Percentiles rank a stretch among this genome's conserved stretches.
Conservation (phyloP, 768 basidiomycete species). For the Pisolithus tinctorius region DNA sequence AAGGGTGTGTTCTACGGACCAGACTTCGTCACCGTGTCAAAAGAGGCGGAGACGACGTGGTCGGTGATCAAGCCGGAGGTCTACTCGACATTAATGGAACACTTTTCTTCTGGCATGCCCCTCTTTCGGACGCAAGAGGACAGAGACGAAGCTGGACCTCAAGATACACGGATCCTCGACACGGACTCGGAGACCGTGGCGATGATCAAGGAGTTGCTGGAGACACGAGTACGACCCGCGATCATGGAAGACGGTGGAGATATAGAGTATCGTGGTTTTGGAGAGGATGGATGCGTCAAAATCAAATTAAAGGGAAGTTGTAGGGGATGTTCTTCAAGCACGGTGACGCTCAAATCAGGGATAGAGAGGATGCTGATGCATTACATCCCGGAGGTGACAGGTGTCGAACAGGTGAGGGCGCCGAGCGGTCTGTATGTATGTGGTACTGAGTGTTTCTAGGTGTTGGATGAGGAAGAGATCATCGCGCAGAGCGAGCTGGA, state of each 20-base stretch:
- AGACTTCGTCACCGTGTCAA: constrained; percentile 96
- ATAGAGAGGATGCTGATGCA: constrained; percentile 99
- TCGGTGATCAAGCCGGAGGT: constrained; percentile 92
- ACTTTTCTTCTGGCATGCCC: constrained; percentile 85
- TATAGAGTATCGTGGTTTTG: constrained; percentile 91
- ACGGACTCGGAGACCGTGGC: constrained; percentile 95
- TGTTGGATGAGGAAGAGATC: constrained; percentile 84
- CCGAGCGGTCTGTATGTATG: not conserved
- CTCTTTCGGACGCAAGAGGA: constrained; percentile 84
- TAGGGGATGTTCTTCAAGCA: constrained; percentile 88
- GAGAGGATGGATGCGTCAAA: constrained; percentile 75
- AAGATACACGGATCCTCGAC: constrained; percentile 90
- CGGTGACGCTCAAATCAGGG: constrained; percentile 92
- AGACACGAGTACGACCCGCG: constrained; percentile 90
- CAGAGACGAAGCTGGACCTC: constrained; percentile 74
- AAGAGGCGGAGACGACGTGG: constrained; percentile 83
- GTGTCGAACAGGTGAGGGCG: constrained; percentile 70
- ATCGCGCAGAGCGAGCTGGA: constrained; percentile 84
- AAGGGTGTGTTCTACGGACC: constrained; percentile 90
- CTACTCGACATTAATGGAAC: constrained; percentile 94
- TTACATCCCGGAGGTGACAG: constrained; percentile 94
- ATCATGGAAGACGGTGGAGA: constrained; percentile 99
- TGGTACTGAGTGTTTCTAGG: constrained; percentile 36
- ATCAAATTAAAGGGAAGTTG: constrained; percentile 96
- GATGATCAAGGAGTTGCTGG: constrained; percentile 97